These are phyloP conservation scores for Crucibulum laeve DNA, from an alignment of 768 basidiomycete species.

Conservation along the genomic window DNA sequence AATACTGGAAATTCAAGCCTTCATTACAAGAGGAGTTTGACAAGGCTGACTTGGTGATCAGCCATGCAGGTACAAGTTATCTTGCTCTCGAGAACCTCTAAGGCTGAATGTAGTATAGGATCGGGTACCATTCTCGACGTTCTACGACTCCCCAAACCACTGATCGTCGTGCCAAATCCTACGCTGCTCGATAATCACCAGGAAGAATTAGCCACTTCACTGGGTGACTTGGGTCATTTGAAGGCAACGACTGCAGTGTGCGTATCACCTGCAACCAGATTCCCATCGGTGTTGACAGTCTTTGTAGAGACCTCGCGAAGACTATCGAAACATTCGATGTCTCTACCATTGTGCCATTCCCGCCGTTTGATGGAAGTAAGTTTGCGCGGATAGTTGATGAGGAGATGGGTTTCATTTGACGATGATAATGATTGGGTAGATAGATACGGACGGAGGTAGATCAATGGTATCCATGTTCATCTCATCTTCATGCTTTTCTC, in stretches of 20 bases:
- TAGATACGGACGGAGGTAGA: too few species aligned
- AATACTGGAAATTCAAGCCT: conserved; percentile 72
- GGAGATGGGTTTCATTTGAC: conserved; percentile 69
- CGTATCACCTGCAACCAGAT: conserved; percentile 20
- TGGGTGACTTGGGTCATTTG: conserved; percentile 57
- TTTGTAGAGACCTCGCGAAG: conserved; percentile 45
- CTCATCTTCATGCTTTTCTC: too few species aligned
- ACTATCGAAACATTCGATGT: conserved; percentile 48
- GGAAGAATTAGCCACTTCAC: conserved; percentile 73
- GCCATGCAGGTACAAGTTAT: conserved; percentile 77
- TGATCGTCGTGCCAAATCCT: conserved; percentile 88
- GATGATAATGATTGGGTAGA: too few species aligned
- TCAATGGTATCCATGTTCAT: too few species aligned
- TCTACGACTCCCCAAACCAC: conserved; percentile 63
- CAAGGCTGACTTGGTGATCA: conserved; percentile 75
- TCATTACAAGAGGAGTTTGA: conserved; percentile 64
- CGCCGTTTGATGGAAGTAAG: conserved; percentile 60
- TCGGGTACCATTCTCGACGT: conserved; percentile 93
- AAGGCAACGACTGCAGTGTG: conserved; percentile 54
- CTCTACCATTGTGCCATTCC: conserved; percentile 50
- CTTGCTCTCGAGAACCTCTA: conserved; percentile 2
- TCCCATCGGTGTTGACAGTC: not conserved
- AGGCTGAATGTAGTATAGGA: conserved; percentile 39
- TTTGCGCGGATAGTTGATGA: conserved; percentile 70
- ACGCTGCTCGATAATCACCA: conserved; percentile 93